A percentile compares a stretch with the other conserved stretches of the same genome.
Conservation (phyloP, 2,329 filamentous ascomycete species). For the Hymenoscyphus albidus region DNA sequence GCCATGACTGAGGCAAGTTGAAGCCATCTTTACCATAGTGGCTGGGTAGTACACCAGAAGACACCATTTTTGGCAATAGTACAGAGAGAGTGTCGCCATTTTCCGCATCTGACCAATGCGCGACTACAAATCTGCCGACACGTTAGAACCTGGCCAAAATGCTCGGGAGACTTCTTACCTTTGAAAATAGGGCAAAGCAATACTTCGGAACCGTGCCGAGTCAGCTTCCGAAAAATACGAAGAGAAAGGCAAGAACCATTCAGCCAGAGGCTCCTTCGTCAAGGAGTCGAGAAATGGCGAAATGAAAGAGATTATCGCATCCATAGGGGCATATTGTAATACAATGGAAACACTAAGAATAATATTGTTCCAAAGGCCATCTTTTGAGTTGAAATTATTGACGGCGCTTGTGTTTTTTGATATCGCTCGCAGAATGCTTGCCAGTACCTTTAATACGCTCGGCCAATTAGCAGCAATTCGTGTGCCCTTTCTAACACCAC, state of each 20-base stretch:
- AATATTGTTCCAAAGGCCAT: conserved; percentile 53
- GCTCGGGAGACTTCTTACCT: conserved; percentile 44
- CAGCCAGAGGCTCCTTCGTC: conserved; percentile 60
- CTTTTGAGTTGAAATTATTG: conserved; percentile 32
- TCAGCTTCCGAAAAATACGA: conserved; percentile 74
- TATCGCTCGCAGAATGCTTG: conserved; percentile 48
- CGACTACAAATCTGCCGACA: conserved; percentile 62
- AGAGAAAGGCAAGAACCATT: conserved; percentile 81
- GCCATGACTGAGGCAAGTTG: conserved; percentile 63
- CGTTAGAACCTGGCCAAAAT: not conserved
- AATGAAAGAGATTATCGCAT: conserved; percentile 69
- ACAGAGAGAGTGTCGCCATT: conserved; percentile 68
- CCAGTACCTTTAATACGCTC: conserved; percentile 53
- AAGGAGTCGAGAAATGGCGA: conserved; percentile 62
- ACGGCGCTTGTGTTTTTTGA: conserved; percentile 38
- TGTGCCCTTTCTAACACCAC: conserved; percentile 77
- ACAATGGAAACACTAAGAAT: conserved; percentile 60
- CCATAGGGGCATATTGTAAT: conserved; percentile 74
- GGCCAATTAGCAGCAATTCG: conserved; percentile 68
- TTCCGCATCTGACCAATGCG: conserved; percentile 64
- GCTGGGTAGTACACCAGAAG: conserved; percentile 50
- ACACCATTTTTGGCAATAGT: conserved; percentile 62
- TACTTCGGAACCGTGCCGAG: conserved; percentile 66
- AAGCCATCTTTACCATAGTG: conserved; percentile 51
- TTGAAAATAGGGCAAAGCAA: conserved; percentile 80